phyloP scores from a whole-genome alignment of 768 basidiomycete species.

The Hortiboletus campestris region DNA sequence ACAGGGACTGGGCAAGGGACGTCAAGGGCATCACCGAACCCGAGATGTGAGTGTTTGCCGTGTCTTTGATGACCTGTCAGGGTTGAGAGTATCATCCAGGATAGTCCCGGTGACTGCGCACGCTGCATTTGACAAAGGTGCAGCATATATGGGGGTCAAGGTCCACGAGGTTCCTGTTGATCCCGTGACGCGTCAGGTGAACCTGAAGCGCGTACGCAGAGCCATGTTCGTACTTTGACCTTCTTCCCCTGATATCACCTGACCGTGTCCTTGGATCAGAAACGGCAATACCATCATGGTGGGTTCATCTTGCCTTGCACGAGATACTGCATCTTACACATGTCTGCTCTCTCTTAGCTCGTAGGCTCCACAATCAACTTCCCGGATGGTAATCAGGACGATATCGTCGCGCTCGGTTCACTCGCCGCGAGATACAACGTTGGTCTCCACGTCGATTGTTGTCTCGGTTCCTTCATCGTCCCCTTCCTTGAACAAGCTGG shows the following conservation, averaged over 20 bases:
- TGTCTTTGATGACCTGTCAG: not conserved
- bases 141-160: conserved; percentile 86
- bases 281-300: conserved; percentile 91
- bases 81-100: conserved; percentile 39
- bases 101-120: conserved; percentile 83
- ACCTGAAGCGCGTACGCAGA: conserved; percentile 71
- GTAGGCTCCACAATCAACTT: conserved; percentile 87
- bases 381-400: conserved; percentile 83
- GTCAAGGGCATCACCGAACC: conserved; percentile 88
- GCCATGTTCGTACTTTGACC: conserved; percentile 68
- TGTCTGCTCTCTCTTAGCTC: conserved; percentile 42
- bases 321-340: not conserved
- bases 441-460: conserved; percentile 93
- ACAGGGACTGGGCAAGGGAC: conserved; percentile 86
- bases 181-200: conserved; percentile 68
- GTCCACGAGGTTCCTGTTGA: conserved; percentile 85
- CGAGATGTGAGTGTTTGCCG: conserved; percentile 67
- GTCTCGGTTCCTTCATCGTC: conserved; percentile 90
- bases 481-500: conserved; percentile 87
- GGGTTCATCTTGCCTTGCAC: conserved; percentile 3
- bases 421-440: conserved; percentile 74
- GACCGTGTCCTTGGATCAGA: conserved; percentile 36
- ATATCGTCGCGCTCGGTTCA: conserved; percentile 73
- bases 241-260: not conserved
- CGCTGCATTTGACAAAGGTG: conserved; percentile 94